phyloP scores from a whole-genome alignment of 164 flowering plant genomes.

The Chimonanthus salicifolius region DNA sequence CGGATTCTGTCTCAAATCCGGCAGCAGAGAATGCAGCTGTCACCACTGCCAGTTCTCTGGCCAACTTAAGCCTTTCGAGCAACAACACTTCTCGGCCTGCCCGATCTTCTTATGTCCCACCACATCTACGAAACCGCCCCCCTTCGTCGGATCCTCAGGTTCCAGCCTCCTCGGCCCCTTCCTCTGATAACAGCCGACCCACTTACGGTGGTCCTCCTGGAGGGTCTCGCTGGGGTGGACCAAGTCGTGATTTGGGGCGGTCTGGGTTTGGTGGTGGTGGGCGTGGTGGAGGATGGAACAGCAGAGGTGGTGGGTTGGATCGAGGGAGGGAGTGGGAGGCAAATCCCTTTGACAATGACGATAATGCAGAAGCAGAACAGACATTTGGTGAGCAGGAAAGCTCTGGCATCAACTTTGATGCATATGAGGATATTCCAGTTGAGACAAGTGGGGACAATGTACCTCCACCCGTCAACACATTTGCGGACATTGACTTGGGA shows the following conservation, averaged over 20 bases:
- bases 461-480: conserved; percentile 63
- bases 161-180: conserved; percentile 10
- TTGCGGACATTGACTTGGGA: conserved; percentile 72
- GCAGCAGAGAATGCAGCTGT: conserved; percentile 44
- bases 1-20: conserved; percentile 48
- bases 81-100: conserved; percentile 19
- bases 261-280: conserved; percentile 20
- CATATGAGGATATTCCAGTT: conserved; percentile 75
- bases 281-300: conserved; percentile 33
- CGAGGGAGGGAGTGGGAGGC: conserved; percentile 48
- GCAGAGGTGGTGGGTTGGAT: conserved; percentile 40
- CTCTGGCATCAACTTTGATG: conserved; percentile 66
- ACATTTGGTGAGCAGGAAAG: conserved; percentile 41
- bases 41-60: conserved; percentile 17
- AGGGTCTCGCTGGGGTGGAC: conserved; percentile 24
- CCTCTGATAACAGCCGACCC: conserved; percentile 13
- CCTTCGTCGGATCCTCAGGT: conserved; percentile 33
- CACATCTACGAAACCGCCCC: conserved; percentile 60
- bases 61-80: conserved; percentile 9
- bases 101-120: conserved; percentile 65
- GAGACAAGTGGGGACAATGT: conserved; percentile 75
- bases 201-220: conserved; percentile 17
- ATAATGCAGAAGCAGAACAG: conserved; percentile 29
- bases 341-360: conserved; percentile 58
- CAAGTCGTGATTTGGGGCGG: conserved; percentile 17